Evolutionary conservation across 2,329 filamentous ascomycete species (phyloP), one percentile per base, ranked within the genome.

Genomic region (Lachnellula occidentalis): DNA sequence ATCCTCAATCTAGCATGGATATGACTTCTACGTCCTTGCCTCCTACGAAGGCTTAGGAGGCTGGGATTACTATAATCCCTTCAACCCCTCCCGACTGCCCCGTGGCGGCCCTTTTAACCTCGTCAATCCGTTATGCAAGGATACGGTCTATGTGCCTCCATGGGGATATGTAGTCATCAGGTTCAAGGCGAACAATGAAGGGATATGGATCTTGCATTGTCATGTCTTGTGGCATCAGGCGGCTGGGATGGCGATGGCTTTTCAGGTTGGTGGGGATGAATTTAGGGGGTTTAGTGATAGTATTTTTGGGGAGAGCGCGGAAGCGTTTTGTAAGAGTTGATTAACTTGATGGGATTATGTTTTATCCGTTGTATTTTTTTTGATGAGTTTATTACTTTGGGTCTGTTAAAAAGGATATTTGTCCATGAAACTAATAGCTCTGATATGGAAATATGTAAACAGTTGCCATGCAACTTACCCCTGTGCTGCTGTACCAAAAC

Each of bases 161-260:
- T 60, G 64, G 54, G 71, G 71, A 12, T 71, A 73, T 53, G 69
- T 69, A 1, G 64, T 73, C 0, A 52, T 73, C n/a, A 62, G 71
- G 5, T 69, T 73, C 39, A 57, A 55, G 12, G 61, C 71, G 3
- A 66, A 73, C 51, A 73, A 73, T 54, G 61, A 66, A 7, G 71
- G 71, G 1, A 56, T 73, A 14, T 73, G 71, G 72, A 60, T 71
- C 36, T 64, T 73, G 47, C 71, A 73, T 54, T 73, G 71, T 42
- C 70, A 72, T 58, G 64, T 69, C 5, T 52, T 70, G 3, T 71
- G 69, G 65, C 69, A 67, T 36, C 61, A 64, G 55, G 71, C 67
- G 1, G 70, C 67, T 17, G 73, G 74, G 2, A 74, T 74, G 71
- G 70, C 69, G 2, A 74, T 74, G 67, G 46, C 51, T 4, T 42